Base-by-base conservation (phyloP, 139 green algal genomes). In the Asterochloris erici region DNA sequence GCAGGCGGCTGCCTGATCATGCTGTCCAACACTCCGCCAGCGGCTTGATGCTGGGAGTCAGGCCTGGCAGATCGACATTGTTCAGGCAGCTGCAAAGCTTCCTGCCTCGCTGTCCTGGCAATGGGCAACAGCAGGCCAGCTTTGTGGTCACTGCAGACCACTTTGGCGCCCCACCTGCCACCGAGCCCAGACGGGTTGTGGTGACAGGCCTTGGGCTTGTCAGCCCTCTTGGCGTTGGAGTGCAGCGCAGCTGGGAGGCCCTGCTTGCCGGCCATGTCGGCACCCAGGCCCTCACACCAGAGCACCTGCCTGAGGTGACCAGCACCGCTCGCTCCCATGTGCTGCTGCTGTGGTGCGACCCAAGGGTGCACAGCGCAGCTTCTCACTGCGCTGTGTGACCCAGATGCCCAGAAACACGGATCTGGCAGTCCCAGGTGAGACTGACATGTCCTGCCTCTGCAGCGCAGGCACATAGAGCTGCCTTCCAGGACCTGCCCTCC, bases 171-270 rank as follows among this genome's bases (percentile, higher is more conserved):
- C 76, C 76, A 54, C 76, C 76, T 60, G 10, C 24, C 23, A 10
- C 24, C 9, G 13, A 61, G 19, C 17, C 61, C 11, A 28, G 89
- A 1, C 82, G 94, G 0, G 95, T 98, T 21, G 95, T 97, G 0
- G 92, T 98, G 14, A 98, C 95, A 12, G 95, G 95, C 17, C 54
- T 98, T 9, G 95, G 95, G 10, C 73, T 97, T 1, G 94, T 98
- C 0, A 97, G 92, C 23, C 95, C 95, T 14, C 85, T 98, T 60
- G 95, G 88, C 19, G 82, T 96, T 14, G 93, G 93, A 21, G 87
- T 89, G n/a, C 47, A 29, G 0, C 29, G 79, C n/a, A 89, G 83
- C 11, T 98, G 95, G 95, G 76, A 87, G 14, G 62, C 71, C 24
- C 78, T 98, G 28, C 64, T 97, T 60, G 74, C 78, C 0, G 93